phyloP scores from a whole-genome alignment of 108 stramenopile genomes.

The Parmales sp. region DNA sequence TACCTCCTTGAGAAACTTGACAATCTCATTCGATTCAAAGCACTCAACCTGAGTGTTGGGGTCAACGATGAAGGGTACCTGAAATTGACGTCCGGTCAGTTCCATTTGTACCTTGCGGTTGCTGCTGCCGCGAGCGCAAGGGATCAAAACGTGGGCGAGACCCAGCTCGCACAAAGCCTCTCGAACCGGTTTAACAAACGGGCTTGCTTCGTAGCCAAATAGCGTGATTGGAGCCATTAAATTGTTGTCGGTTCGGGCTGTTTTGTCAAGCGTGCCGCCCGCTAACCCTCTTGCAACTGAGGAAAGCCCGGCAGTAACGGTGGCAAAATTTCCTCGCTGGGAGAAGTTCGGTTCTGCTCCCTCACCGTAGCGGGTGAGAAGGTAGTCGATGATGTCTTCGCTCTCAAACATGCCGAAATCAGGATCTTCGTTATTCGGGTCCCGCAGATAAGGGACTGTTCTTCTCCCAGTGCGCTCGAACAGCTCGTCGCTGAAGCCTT shows the following conservation, averaged over 20 bases:
- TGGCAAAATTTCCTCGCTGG: constrained; percentile 4
- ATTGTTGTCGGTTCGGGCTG: constrained; percentile 60
- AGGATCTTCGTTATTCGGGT: constrained; percentile 48
- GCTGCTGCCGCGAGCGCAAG: constrained; percentile 63
- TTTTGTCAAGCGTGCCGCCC: constrained; percentile 30
- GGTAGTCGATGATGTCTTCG: constrained; percentile 62
- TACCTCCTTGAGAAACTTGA: constrained; percentile 63
- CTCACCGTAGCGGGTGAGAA: constrained; percentile 68
- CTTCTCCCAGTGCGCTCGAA: constrained; percentile 33
- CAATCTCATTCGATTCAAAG: constrained; percentile 68
- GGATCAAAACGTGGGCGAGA: constrained; percentile 61
- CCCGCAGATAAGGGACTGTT: constrained; percentile 62
- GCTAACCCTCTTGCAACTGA: constrained; percentile 44
- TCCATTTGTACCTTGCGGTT: constrained; percentile 65
- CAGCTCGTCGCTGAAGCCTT: constrained; percentile 36
- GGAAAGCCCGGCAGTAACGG: constrained; percentile 46
- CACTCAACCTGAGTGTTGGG: constrained; percentile 74
- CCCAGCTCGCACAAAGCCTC: constrained; percentile 59
- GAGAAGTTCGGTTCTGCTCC: constrained; percentile 28
- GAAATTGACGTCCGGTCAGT: constrained; percentile 56
- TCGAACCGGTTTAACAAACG: constrained; percentile 63
- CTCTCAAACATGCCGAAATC: constrained; percentile 56
- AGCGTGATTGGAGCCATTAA: constrained; percentile 58
- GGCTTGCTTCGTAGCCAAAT: constrained; percentile 76
- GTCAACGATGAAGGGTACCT: constrained; percentile 75